Conservation (phyloP, 306 rosid species). For the Carpinus fangiana region DNA sequence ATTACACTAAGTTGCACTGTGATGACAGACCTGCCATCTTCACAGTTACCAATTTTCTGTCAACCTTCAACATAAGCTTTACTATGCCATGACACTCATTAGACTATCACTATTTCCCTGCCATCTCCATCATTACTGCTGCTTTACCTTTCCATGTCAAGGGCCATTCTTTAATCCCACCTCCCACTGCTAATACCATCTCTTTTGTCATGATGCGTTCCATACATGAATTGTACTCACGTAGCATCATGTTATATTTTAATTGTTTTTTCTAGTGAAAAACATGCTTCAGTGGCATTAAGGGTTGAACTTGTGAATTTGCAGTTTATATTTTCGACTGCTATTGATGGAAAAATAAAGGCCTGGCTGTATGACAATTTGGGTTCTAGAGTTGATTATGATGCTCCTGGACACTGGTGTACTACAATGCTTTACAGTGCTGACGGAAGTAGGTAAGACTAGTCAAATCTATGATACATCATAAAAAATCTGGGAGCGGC, state of each 20-base stretch:
- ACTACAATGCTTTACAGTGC: constrained; percentile 83
- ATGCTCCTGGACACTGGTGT: constrained; percentile 90
- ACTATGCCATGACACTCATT: not conserved
- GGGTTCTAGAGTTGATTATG: constrained; percentile 87
- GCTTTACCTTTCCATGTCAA: not conserved
- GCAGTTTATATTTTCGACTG: constrained; percentile 90
- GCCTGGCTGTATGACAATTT: constrained; percentile 80
- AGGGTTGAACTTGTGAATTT: constrained; percentile 35
- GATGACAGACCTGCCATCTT: not conserved
- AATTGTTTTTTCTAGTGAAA: not conserved
- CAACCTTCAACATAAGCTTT: not conserved
- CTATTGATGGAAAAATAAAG: constrained; percentile 86
- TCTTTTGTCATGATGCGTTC: not conserved
- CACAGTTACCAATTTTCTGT: not conserved
- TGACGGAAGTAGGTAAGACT: constrained; percentile 77
- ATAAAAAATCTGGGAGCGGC: too few species aligned
- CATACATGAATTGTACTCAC: not conserved
- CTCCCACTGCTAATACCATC: not conserved
- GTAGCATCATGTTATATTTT: not conserved
- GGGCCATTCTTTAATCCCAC: not conserved
- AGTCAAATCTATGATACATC: not conserved
- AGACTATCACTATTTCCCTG: not conserved
- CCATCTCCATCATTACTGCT: not conserved
- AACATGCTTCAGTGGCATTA: constrained; percentile 22
- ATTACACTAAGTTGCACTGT: not conserved